phyloP scores from a whole-genome alignment of 2,329 filamentous ascomycete genomes.

The Penicillium sp. region DNA sequence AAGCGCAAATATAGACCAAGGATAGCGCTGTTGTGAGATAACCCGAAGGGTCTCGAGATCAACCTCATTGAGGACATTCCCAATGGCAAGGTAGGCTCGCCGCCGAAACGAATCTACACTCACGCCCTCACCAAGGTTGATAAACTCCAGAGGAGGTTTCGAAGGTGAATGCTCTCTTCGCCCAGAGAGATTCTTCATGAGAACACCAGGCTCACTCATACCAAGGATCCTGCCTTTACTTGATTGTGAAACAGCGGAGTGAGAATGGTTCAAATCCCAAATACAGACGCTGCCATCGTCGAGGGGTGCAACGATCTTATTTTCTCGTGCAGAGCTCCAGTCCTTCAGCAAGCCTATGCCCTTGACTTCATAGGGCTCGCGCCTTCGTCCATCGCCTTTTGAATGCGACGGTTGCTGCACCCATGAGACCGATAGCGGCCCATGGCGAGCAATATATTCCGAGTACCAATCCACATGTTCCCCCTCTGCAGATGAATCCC shows the following conservation, averaged over 20 bases:
- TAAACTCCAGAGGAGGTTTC: conserved; percentile 31
- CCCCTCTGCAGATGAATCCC: conserved; percentile 70
- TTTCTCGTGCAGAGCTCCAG: conserved; percentile 48
- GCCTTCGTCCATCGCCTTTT: conserved; percentile 35
- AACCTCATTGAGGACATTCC: conserved; percentile 71
- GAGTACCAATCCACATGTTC: conserved; percentile 80
- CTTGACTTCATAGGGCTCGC: conserved; percentile 57
- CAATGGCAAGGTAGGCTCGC: conserved; percentile 73
- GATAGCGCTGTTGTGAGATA: conserved; percentile 65
- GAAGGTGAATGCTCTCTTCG: conserved; percentile 38
- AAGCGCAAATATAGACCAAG: conserved; percentile 76
- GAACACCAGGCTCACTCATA: conserved; percentile 60
- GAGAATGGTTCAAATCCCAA: conserved; percentile 63
- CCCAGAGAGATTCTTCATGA: conserved; percentile 66
- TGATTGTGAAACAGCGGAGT: conserved; percentile 24
- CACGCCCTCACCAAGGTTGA: conserved; percentile 69
- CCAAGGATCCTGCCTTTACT: conserved; percentile 57
- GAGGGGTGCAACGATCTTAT: conserved; percentile 67
- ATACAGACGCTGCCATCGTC: conserved; percentile 84
- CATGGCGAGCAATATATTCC: conserved; percentile 80
- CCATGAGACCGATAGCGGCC: conserved; percentile 70
- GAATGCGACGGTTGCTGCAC: conserved; percentile 55
- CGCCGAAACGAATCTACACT: conserved; percentile 65
- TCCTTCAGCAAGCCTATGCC: conserved; percentile 65
- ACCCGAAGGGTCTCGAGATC: conserved; percentile 69